Conservation (phyloP, 352 stramenopile species). For the Globisporangium spinosum region DNA sequence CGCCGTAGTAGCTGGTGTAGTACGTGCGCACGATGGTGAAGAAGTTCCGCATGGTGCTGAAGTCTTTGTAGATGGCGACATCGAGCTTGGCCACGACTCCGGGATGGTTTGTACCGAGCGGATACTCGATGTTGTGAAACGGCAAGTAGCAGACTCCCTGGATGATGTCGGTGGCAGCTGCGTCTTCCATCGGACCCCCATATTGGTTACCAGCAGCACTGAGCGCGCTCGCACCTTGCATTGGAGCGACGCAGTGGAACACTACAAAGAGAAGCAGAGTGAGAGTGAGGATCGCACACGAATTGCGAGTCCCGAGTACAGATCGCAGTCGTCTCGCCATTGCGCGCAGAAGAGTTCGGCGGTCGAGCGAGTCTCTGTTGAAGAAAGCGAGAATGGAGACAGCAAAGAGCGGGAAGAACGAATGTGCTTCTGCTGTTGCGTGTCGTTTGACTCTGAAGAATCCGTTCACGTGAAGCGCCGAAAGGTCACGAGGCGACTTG, state of each 20-base stretch:
- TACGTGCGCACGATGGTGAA: constrained; percentile 65
- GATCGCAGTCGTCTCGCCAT: not conserved
- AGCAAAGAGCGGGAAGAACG: not conserved
- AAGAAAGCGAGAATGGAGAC: not conserved
- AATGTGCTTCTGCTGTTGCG: not conserved
- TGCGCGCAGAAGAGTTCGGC: not conserved
- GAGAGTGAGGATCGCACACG: not conserved
- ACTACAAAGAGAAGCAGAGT: not conserved
- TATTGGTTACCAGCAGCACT: not conserved
- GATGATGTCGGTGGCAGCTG: constrained; percentile 19
- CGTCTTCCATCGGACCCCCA: constrained; percentile 13
- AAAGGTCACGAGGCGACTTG: not conserved
- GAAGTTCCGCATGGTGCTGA: constrained; percentile 64
- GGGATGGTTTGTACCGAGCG: constrained; percentile 32
- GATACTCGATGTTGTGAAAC: constrained; percentile 74
- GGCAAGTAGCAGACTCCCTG: constrained; percentile 69
- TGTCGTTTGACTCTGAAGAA: not conserved
- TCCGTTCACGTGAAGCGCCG: not conserved
- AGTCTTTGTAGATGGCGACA: constrained; percentile 59
- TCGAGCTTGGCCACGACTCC: constrained; percentile 29
- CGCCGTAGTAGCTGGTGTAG: constrained; percentile 68
- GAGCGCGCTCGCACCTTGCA: not conserved
- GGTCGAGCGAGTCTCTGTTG: not conserved
- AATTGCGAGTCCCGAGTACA: not conserved
- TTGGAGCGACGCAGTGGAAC: not conserved